phyloP scores from a whole-genome alignment of 1,284 basidiomycete genomes.

The Sporisorium reilianum region DNA sequence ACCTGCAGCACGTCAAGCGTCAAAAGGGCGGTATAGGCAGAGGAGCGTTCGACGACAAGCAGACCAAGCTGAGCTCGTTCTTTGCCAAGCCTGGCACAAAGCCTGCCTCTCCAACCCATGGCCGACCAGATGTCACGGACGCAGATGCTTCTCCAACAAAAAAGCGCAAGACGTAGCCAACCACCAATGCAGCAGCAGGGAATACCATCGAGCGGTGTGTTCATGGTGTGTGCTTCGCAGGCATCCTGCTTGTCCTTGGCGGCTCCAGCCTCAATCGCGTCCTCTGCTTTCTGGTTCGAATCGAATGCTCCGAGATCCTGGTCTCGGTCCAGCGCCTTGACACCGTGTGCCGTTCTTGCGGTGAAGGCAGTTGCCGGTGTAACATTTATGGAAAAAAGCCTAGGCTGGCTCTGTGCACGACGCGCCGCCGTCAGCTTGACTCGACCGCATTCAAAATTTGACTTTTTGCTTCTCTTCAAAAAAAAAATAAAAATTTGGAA shows the following conservation, averaged over 20 bases:
- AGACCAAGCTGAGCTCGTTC: constrained; percentile 39
- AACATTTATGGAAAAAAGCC: not conserved
- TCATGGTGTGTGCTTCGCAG: no score
- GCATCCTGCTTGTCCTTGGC: no score
- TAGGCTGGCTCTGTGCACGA: not conserved
- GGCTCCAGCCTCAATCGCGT: no score
- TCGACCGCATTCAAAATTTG: constrained; percentile 12
- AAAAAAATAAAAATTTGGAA: constrained; percentile 15
- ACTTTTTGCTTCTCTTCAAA: not conserved
- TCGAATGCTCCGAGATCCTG: no score
- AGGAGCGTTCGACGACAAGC: constrained; percentile 29
- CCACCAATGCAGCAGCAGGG: no score
- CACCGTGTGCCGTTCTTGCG: no score
- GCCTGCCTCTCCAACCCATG: not conserved
- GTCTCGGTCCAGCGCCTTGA: no score
- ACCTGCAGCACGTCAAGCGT: constrained; percentile 34
- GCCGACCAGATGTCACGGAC: not conserved
- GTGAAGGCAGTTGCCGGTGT: not conserved
- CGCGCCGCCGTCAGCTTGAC: not conserved
- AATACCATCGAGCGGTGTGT: no score
- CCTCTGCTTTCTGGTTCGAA: no score
- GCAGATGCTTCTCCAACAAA: constrained; percentile 12
- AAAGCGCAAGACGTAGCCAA: constrained; percentile 29
- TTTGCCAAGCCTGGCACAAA: constrained; percentile 14
- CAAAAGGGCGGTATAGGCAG: constrained; percentile 47